Evolutionary conservation across 495 filamentous ascomycete species (phyloP), one percentile per base, ranked within the genome.

Genomic region (Trichoderma asperelloides): DNA sequence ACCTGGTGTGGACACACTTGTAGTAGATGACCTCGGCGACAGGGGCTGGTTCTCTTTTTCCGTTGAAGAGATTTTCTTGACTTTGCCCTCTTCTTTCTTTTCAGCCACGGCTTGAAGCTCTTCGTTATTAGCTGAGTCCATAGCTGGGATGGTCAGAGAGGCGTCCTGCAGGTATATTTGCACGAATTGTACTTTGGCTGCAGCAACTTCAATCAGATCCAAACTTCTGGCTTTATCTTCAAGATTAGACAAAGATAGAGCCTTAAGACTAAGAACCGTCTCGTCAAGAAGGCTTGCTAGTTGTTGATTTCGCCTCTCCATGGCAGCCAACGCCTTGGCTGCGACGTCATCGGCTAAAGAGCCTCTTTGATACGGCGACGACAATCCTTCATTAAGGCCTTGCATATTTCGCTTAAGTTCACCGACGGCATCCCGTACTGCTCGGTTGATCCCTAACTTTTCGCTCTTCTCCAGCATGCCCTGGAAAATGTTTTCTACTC

Each of bases 361-460:
- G 25, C 71, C 71, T 18, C 70, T 73, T 30, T 70, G 66, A 25
- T 69, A 68, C 47, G 74, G 75, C 63, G 71, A 68, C 23, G 74
- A 74, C n/a, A 39, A 76, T 33, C 74, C 72, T 62, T 83, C 80
- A 18, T 81, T 78, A 13, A 77, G 47, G n/a, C 75, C 74, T 41
- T 78, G 76, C 45, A 82, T 74, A 64, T 82, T 82, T 63, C 77
- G 77, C 15, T 76, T 75, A 62, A 94, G 90, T 78, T 97, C 93
- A 16, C 84, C 91, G 66, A 96, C 86, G 5, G 95, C 94, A 68
- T 94, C 93, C 23, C 93, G 87, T 13, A 98, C 89, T 13, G 91
- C 92, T 76, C 93, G 91, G 69, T 92, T 92, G 39, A 98, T 88
- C 3, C 94, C 92, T 76, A 94, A 91, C 66, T 88, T 86, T 73